A percentile compares a stretch with the other conserved stretches of the same genome.
phyloP scores from a whole-genome alignment of 768 basidiomycete genomes.

The Russula olivacea region DNA sequence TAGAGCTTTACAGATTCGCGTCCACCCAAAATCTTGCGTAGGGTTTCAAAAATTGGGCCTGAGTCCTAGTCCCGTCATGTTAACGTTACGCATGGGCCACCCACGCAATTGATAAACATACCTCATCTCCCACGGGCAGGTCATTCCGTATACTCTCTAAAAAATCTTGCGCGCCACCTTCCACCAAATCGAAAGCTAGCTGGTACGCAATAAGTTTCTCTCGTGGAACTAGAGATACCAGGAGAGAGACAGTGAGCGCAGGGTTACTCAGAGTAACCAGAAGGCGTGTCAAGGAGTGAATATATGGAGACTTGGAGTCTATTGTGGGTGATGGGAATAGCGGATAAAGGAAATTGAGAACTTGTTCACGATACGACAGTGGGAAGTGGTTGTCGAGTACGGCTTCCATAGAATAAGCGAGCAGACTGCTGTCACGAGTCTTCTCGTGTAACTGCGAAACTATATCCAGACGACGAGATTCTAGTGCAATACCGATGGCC shows the following conservation, averaged over 20 bases:
- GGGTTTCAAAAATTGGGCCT: slow-evolving; percentile 60
- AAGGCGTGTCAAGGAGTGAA: slow-evolving; percentile 79
- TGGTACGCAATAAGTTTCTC: slow-evolving; percentile 85
- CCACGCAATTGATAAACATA: slow-evolving; percentile 32
- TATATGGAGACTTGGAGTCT: slow-evolving; percentile 67
- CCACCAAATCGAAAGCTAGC: slow-evolving; percentile 91
- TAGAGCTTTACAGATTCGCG: slow-evolving; percentile 90
- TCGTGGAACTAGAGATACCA: slow-evolving; percentile 63
- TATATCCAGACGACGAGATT: slow-evolving; percentile 83
- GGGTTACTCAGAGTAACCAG: slow-evolving; percentile 83
- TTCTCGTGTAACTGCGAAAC: slow-evolving; percentile 69
- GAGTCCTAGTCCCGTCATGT: slow-evolving; percentile 40
- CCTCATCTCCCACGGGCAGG: slow-evolving; percentile 63
- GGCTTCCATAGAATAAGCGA: slow-evolving; percentile 90
- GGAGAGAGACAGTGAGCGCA: slow-evolving; percentile 67
- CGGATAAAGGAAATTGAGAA: slow-evolving; percentile 72
- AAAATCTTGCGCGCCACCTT: slow-evolving; percentile 92
- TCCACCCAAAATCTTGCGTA: slow-evolving; percentile 81
- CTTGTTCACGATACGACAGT: slow-evolving; percentile 76
- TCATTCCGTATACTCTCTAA: slow-evolving; percentile 66
- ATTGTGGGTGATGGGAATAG: slow-evolving; percentile 75
- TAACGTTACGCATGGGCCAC: background rate
- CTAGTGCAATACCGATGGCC: slow-evolving; percentile 94
- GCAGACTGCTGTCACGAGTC: slow-evolving; percentile 68
- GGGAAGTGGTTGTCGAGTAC: slow-evolving; percentile 87